Conservation (phyloP, 805 yeast genomes). For the Schwanniomyces polymorphus region DNA sequence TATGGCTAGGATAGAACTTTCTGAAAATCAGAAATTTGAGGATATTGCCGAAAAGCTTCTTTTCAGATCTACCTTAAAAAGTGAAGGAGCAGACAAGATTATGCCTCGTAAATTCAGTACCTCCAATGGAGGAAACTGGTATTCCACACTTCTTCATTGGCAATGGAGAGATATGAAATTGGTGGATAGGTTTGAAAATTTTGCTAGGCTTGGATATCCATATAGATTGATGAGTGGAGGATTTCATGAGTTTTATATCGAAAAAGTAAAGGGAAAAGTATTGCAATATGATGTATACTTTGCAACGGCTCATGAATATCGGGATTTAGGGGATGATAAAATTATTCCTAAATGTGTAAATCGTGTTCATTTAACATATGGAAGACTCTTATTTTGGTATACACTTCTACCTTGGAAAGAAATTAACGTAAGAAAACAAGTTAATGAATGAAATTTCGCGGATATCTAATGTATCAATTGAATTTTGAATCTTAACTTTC, state of each 20-base stretch:
- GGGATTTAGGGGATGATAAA: conserved; percentile 1
- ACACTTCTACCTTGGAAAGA: not conserved
- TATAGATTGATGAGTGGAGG: conserved; percentile 5
- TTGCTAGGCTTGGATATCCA: conserved; percentile 3
- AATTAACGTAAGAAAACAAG: not conserved
- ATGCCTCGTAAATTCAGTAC: not conserved
- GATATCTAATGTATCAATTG: too few species aligned
- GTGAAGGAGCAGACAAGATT: not conserved
- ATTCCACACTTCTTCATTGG: not conserved
- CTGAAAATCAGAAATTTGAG: not conserved
- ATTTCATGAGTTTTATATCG: conserved; percentile 3
- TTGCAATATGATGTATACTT: not conserved
- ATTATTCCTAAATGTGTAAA: conserved; percentile 1
- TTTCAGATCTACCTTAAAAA: not conserved
- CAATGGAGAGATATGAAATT: not conserved
- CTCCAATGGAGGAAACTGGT: not conserved
- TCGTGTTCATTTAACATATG: not conserved
- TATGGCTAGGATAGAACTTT: not conserved
- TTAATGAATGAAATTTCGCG: not conserved
- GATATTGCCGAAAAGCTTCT: not conserved
- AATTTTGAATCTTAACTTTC: too few species aligned
- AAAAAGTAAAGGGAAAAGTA: not conserved
- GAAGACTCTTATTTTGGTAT: not conserved
- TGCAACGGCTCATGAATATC: conserved; percentile 4
- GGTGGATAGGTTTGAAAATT: not conserved